A percentile compares a stretch with the other conserved stretches of the same genome.
These are phyloP conservation scores for Gypsophila paniculata DNA, from an alignment of 179 eudicot genomes.

Conservation along the genomic window DNA sequence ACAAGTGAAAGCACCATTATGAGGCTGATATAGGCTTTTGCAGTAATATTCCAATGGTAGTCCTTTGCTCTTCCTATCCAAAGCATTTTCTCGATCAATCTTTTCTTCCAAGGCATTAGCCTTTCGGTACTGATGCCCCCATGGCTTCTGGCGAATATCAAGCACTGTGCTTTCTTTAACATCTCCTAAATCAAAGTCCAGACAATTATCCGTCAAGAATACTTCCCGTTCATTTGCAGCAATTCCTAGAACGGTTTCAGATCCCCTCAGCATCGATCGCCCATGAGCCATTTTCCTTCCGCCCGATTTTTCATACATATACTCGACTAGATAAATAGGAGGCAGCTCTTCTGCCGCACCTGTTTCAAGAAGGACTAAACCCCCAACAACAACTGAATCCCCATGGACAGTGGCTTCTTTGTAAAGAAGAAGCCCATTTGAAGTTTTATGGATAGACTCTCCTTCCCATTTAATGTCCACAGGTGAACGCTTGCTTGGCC, in stretches of 20 bases:
- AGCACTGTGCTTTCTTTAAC: conserved; percentile 43
- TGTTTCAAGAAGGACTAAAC: conserved; percentile 55
- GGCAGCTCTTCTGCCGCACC: conserved; percentile 36
- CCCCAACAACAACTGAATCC: conserved; percentile 47
- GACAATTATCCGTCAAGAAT: conserved; percentile 72
- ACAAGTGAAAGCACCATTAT: conserved; percentile 73
- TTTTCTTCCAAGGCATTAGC: conserved; percentile 55
- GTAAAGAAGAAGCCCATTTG: conserved; percentile 42
- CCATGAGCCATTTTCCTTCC: conserved; percentile 80
- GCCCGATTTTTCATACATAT: conserved; percentile 67
- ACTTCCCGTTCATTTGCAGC: conserved; percentile 80
- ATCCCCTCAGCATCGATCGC: conserved; percentile 65
- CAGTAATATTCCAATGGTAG: conserved; percentile 71
- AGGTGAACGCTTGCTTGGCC: conserved; percentile 34
- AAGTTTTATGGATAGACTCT: conserved; percentile 40
- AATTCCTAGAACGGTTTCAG: conserved; percentile 69
- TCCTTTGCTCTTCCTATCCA: conserved; percentile 73
- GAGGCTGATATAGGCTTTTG: conserved; percentile 73
- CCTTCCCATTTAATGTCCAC: conserved; percentile 64
- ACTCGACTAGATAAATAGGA: conserved; percentile 67
- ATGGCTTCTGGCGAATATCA: conserved; percentile 49
- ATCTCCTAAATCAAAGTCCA: conserved; percentile 65
- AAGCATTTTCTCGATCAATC: conserved; percentile 67
- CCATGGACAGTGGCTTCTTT: conserved; percentile 53
- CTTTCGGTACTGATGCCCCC: conserved; percentile 79